Evolutionary conservation across 2,329 filamentous ascomycete species (phyloP).

Genomic region (Lachnellula occidentalis): DNA sequence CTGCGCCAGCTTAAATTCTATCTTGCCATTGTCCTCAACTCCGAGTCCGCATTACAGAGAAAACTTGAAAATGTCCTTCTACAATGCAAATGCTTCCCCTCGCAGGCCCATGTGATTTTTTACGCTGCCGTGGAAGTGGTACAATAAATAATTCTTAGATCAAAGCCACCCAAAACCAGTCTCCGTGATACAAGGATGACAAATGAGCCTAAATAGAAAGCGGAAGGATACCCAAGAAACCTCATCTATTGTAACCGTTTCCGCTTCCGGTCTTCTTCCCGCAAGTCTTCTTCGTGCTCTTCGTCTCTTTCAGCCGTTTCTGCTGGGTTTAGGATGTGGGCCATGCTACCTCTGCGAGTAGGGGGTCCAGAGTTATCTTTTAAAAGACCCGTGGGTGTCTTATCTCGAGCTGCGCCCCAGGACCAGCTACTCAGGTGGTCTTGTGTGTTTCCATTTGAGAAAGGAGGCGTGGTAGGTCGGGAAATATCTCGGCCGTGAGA

Average conservation of each 20-base stretch:
- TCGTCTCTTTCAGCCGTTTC: constrained; percentile 62
- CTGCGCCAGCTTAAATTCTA: not conserved
- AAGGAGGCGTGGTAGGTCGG: constrained; percentile 30
- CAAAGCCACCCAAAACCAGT: not conserved
- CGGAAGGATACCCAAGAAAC: not conserved
- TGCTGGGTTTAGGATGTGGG: constrained; percentile 65
- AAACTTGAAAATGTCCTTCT: not conserved
- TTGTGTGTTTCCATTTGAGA: constrained; percentile 24
- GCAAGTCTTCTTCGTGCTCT: constrained; percentile 59
- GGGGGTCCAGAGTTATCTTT: constrained; percentile 50
- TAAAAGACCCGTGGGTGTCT: constrained; percentile 23
- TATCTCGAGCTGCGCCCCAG: constrained; percentile 28
- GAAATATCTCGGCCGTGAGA: constrained; percentile 27
- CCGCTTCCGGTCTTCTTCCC: constrained; percentile 53
- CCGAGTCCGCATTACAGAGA: not conserved
- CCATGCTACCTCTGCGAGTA: constrained; percentile 66
- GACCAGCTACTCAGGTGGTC: constrained; percentile 32
- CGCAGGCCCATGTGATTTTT: constrained; percentile 9
- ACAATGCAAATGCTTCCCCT: constrained; percentile 10
- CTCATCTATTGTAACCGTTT: constrained; percentile 48
- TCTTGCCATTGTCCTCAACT: not conserved
- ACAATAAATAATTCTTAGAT: constrained; percentile 8
- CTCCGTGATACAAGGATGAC: not conserved
- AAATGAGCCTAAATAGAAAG: not conserved
- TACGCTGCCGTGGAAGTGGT: not conserved